A percentile compares a stretch with the other conserved stretches of the same genome.
phyloP scores from a whole-genome alignment of 805 yeast genomes.

The Pichia occidentalis region DNA sequence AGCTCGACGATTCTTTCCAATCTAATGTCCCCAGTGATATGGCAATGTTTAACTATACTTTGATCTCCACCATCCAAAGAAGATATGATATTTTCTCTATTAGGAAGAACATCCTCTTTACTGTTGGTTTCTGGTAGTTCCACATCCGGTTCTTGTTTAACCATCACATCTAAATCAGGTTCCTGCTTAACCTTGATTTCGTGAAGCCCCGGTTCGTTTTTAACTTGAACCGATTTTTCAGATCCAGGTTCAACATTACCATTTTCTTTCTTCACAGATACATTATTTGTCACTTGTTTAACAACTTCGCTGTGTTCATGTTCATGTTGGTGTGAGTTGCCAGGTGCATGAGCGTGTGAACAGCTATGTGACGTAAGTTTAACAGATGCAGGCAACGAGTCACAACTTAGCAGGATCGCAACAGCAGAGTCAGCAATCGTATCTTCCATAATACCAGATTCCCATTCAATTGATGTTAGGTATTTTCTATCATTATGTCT shows the following conservation, averaged over 20 bases:
- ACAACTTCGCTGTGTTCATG: conserved; percentile 4
- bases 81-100: no score
- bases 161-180: no score
- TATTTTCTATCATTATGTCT: conserved; percentile 39
- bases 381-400: conserved; percentile 91
- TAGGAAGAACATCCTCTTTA: not conserved
- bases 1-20: conserved; percentile 53
- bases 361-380: conserved; percentile 67
- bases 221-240: not conserved
- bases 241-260: conserved; percentile 3
- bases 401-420: conserved; percentile 86
- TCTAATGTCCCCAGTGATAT: conserved; percentile 34
- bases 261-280: conserved; percentile 10
- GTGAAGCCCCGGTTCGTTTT: not conserved
- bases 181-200: not conserved
- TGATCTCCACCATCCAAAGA: no score
- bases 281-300: not conserved
- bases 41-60: conserved; percentile 32
- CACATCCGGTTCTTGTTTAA: not conserved
- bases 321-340: not conserved
- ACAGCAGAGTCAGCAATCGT: conserved; percentile 91
- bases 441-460: conserved; percentile 81
- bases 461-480: conserved; percentile 77
- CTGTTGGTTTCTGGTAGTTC: not conserved
- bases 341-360: conserved; percentile 32